Percentiles rank a stretch among this genome's conserved stretches.
Evolutionary conservation across 1,284 basidiomycete species (phyloP).

Genomic region (Melampsora larici-populina): DNA sequence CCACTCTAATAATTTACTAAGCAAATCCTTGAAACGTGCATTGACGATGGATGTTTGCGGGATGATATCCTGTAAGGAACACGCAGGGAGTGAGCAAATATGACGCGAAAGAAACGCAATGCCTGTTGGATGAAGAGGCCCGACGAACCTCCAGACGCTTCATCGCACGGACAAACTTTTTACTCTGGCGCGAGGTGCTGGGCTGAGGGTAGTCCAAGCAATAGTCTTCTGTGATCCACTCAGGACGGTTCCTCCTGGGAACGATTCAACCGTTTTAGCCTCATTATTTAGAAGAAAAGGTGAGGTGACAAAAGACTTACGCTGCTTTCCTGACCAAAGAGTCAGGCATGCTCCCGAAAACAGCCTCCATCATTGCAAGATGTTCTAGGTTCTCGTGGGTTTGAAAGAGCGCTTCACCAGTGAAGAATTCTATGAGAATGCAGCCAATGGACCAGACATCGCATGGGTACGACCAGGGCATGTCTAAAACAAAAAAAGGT

Average conservation of each 20-base stretch:
- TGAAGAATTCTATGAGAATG: constrained; percentile 98
- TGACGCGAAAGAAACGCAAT: neutral
- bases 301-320: constrained; percentile 46
- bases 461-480: constrained; percentile 98
- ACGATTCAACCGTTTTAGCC: constrained; percentile 15
- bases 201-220: constrained; percentile 89
- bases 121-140: neutral
- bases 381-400: constrained; percentile 94
- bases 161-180: constrained; percentile 87
- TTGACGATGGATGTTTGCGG: constrained; percentile 52
- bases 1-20: constrained; percentile 81
- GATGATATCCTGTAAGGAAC: constrained; percentile 28
- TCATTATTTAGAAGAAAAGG: constrained; percentile 22
- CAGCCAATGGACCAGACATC: constrained; percentile 98
- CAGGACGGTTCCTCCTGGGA: constrained; percentile 70
- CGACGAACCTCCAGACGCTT: constrained; percentile 67
- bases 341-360: constrained; percentile 94
- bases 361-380: constrained; percentile 99
- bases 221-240: constrained; percentile 79
- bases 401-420: constrained; percentile 94
- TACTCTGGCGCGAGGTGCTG: constrained; percentile 79
- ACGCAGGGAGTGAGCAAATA: neutral
- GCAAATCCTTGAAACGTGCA: constrained; percentile 77
- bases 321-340: constrained; percentile 62
- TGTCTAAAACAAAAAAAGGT: constrained; percentile 60